A percentile compares a stretch with the other conserved stretches of the same genome.
These are phyloP conservation scores for Capsicum rhomboideum DNA, from an alignment of 257 asterid species.

Conservation along the genomic window DNA sequence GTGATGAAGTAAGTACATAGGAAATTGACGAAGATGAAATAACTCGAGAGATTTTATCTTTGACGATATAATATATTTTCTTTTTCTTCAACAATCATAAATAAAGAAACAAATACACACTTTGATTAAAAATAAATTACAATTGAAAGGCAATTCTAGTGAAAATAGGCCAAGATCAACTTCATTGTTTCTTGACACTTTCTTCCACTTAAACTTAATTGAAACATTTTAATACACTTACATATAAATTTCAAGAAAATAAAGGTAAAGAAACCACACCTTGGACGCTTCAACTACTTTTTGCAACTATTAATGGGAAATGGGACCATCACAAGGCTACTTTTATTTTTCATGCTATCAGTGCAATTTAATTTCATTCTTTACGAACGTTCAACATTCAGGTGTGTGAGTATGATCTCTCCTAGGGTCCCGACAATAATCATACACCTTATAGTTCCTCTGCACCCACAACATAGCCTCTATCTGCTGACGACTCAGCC, in stretches of 20 bases:
- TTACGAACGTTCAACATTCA: constrained; percentile 34
- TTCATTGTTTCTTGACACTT: not conserved
- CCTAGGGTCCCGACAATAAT: constrained; percentile 49
- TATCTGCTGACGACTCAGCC: constrained; percentile 62
- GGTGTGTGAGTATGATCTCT: constrained; percentile 65
- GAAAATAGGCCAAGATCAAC: not conserved
- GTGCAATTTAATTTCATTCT: not conserved
- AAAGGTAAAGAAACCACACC: not conserved
- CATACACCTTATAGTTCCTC: constrained; percentile 45
- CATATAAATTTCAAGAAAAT: not conserved
- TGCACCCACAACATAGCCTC: constrained; percentile 68
- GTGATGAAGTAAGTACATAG: not conserved
- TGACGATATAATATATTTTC: not conserved
- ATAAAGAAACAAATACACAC: not conserved
- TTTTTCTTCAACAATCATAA: not conserved
- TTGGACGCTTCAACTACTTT: not conserved
- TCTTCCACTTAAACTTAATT: not conserved
- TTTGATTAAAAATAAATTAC: not conserved
- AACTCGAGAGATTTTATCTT: not conserved
- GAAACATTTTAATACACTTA: not conserved
- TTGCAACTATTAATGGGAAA: not conserved
- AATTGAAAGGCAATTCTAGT: not conserved
- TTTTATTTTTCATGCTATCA: not conserved
- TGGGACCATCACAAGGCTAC: not conserved
- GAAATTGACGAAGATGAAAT: not conserved